These are phyloP conservation scores for Haematococcus sp. DNA, from an alignment of 139 green algal species.

Conservation along the genomic window DNA sequence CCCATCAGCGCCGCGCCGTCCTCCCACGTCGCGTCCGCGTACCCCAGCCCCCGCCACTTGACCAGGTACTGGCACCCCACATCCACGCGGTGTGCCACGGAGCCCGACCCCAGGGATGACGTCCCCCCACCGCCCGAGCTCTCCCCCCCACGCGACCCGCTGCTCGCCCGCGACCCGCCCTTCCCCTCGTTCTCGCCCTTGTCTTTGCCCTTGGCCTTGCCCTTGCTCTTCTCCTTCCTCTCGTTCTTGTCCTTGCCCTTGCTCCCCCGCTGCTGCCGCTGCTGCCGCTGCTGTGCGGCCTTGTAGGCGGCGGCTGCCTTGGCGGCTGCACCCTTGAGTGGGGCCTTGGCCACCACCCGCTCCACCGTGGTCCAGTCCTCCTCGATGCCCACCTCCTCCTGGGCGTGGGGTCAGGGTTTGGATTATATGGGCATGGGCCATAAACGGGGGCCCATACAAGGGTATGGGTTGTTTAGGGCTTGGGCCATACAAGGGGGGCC, in stretches of 20 bases:
- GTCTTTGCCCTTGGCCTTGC: no score
- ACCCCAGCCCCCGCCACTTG: conserved; percentile 79
- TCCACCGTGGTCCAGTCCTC: conserved; percentile 9
- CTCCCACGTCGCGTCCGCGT: conserved; percentile 83
- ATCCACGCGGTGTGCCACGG: background rate
- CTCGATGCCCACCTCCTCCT: background rate
- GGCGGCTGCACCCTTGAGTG: background rate
- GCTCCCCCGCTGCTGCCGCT: no score
- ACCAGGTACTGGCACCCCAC: conserved; percentile 47
- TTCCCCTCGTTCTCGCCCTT: no score
- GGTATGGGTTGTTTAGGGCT: no score
- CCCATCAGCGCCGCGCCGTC: conserved; percentile 32
- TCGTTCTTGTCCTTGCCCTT: no score
- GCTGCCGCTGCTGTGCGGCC: conserved; percentile 13
- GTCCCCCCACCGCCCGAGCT: background rate
- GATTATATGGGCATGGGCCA: no score
- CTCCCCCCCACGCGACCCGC: conserved; percentile 24
- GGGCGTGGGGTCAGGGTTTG: no score
- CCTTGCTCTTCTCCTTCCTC: no score
- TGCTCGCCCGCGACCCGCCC: conserved; percentile 32
- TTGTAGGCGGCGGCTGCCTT: conserved; percentile 2
- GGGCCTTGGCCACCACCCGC: conserved; percentile 2
- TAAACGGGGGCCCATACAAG: no score
- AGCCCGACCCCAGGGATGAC: background rate
- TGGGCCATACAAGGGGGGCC: no score